Conservation (phyloP, 352 stramenopile genomes). For the Pythium monospermum region DNA sequence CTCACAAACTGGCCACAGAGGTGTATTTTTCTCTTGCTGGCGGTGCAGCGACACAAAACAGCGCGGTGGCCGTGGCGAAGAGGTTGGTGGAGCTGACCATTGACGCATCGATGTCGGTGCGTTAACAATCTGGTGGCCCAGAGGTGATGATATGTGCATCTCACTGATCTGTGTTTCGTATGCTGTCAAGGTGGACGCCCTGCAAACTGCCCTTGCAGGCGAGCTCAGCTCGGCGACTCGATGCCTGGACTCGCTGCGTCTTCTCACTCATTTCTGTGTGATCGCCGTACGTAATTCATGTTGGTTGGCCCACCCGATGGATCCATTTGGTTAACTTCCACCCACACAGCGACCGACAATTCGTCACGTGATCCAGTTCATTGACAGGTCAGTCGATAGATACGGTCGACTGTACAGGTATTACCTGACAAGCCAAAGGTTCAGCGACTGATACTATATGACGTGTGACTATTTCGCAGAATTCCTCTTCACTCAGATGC, state of each 20-base stretch:
- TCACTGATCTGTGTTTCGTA: too few species aligned
- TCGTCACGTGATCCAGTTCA: conserved; percentile 2
- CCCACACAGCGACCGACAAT: conserved; percentile 1
- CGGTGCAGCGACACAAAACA: too few species aligned
- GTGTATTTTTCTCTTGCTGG: conserved; percentile 19
- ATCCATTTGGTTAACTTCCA: background rate
- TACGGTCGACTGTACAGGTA: background rate
- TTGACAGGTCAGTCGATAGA: conserved; percentile 4
- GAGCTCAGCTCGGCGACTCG: conserved; percentile 7
- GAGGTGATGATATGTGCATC: too few species aligned
- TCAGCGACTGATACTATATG: background rate
- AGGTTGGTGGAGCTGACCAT: too few species aligned
- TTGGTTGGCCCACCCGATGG: background rate
- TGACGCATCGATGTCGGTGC: too few species aligned
- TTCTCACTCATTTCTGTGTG: conserved; percentile 6
- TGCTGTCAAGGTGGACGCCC: conserved; percentile 6
- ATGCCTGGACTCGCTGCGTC: conserved; percentile 10
- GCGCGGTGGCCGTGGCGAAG: too few species aligned
- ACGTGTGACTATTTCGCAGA: conserved; percentile 9
- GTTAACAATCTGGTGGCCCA: too few species aligned
- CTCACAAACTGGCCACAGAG: background rate
- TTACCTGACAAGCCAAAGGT: background rate
- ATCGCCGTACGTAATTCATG: conserved; percentile 3
- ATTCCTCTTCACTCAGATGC: background rate
- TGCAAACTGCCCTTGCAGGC: conserved; percentile 6